Conservation (phyloP, 75 land plant species). For the Azolla pinnata region DNA sequence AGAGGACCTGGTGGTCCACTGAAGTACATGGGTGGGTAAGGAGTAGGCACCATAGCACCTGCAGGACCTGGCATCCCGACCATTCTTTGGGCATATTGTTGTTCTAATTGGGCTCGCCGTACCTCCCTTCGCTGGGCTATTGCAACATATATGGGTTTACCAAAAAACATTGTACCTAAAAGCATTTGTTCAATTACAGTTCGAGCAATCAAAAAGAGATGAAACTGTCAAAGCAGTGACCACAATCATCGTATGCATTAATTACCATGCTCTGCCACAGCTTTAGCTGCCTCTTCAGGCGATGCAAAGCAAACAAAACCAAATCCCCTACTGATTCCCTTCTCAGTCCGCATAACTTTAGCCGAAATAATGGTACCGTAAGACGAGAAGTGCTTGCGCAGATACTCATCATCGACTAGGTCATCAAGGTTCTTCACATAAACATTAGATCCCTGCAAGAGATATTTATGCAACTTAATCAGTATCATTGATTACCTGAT, state of each 20-base stretch:
- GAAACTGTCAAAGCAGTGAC: too few relatives aligned
- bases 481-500: too few relatives aligned
- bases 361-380: constrained; percentile 58
- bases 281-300: constrained; percentile 60
- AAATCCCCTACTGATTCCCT: constrained; percentile 58
- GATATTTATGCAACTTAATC: neutral
- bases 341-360: constrained; percentile 54
- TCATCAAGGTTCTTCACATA: constrained; percentile 65
- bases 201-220: too few relatives aligned
- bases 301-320: constrained; percentile 65
- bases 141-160: constrained; percentile 71
- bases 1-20: constrained; percentile 34
- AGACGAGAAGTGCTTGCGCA: constrained; percentile 33
- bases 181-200: too few relatives aligned
- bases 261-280: constrained; percentile 20
- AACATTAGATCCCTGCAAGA: constrained; percentile 46
- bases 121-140: constrained; percentile 68
- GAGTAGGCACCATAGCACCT: constrained; percentile 38
- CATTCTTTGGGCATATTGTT: constrained; percentile 37
- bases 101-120: constrained; percentile 50
- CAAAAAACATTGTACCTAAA: constrained; percentile 40
- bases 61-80: constrained; percentile 34
- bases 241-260: too few relatives aligned
- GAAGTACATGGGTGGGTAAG: constrained; percentile 44
- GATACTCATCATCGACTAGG: constrained; percentile 43